phyloP scores from a whole-genome alignment of 371 early-diverging fungal genomes.

The Actinomucor elegans region DNA sequence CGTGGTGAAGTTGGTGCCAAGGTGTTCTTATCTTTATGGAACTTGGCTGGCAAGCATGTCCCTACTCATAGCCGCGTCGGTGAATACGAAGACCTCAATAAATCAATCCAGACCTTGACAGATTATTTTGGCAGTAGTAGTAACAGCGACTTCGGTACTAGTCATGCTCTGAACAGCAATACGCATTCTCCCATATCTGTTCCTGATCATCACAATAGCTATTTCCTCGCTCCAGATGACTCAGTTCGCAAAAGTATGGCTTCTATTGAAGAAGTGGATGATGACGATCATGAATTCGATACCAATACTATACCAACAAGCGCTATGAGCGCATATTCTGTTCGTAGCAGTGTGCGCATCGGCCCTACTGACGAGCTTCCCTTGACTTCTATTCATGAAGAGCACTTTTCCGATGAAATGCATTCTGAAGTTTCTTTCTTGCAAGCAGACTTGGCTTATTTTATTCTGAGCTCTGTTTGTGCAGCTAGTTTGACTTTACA shows the following conservation, averaged over 20 bases:
- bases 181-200: slow-evolving; percentile 5
- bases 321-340: neutral
- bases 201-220: neutral
- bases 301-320: neutral
- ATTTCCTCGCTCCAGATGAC: slow-evolving; percentile 10
- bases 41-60: slow-evolving; percentile 24
- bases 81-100: neutral
- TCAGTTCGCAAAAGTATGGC: slow-evolving; percentile 15
- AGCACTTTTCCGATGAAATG: slow-evolving; percentile 1
- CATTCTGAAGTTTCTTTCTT: slow-evolving; percentile 19
- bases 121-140: slow-evolving; percentile 7
- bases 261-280: slow-evolving; percentile 21
- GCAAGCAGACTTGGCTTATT: slow-evolving; percentile 52
- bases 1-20: slow-evolving; percentile 60
- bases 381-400: slow-evolving; percentile 8
- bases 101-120: neutral
- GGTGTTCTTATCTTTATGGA: slow-evolving; percentile 58
- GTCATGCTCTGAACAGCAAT: too few species aligned
- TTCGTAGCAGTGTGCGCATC: slow-evolving; percentile 17
- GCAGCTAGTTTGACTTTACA: slow-evolving; percentile 62
- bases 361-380: slow-evolving; percentile 23
- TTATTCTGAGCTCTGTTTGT: slow-evolving; percentile 62
- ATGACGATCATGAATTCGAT: slow-evolving; percentile 4
- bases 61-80: neutral
- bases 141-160: neutral